phyloP scores from a whole-genome alignment of 1,139 yeast genomes.

The Yamadazyma epiphylla region DNA sequence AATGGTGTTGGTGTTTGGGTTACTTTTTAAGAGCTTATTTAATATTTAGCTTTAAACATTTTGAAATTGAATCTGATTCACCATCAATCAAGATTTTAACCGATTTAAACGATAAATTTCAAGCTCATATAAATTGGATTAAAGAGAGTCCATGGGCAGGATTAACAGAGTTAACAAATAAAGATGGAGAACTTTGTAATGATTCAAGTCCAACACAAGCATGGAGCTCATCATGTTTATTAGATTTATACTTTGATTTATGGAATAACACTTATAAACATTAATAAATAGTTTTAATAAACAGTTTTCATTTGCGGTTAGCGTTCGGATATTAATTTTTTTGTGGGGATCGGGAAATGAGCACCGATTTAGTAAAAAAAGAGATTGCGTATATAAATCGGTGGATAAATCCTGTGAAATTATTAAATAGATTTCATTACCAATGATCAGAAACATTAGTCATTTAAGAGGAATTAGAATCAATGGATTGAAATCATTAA shows the following conservation, averaged over 20 bases:
- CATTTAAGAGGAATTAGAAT: not conserved
- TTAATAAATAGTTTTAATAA: no score
- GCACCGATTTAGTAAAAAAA: no score
- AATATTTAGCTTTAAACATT: constrained; percentile 44
- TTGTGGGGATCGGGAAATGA: not conserved
- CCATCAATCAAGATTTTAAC: constrained; percentile 33
- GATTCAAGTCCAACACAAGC: constrained; percentile 97
- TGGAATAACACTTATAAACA: constrained; percentile 22
- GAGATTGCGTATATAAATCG: no score
- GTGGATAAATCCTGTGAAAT: no score
- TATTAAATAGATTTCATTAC: no score
- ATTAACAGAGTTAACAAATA: constrained; percentile 85
- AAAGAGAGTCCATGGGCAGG: constrained; percentile 86
- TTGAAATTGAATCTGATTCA: constrained; percentile 15
- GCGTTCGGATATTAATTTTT: no score
- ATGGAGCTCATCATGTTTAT: constrained; percentile 85
- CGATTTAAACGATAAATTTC: constrained; percentile 51
- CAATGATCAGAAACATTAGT: no score
- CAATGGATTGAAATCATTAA: not conserved
- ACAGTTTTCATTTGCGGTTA: no score
- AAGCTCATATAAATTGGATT: constrained; percentile 68
- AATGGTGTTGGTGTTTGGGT: constrained; percentile 94
- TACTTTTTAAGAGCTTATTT: constrained; percentile 77
- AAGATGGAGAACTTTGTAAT: constrained; percentile 71
- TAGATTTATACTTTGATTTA: constrained; percentile 74